Evolutionary conservation across 331 rosid genomes (phyloP).

Genomic region (Prunus yedoensis): DNA sequence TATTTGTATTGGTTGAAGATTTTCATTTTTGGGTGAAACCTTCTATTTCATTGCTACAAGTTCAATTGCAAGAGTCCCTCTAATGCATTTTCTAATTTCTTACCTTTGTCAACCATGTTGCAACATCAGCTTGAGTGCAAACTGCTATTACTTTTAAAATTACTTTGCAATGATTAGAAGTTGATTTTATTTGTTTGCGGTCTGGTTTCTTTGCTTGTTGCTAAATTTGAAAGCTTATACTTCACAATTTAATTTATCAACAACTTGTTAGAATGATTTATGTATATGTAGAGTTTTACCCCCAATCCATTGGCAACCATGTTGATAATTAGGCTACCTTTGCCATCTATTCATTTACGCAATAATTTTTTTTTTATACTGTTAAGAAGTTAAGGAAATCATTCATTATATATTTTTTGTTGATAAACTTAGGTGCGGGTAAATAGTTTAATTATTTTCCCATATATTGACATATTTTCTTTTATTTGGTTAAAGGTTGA

Average conservation of each 20-base stretch:
- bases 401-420: neutral
- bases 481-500: constrained; percentile 55
- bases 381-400: too few species aligned
- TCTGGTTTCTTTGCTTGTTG: neutral
- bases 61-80: neutral
- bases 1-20: neutral
- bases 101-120: neutral
- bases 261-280: too few species aligned
- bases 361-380: too few species aligned
- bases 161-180: neutral
- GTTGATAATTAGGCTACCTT: neutral
- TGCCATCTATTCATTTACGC: neutral
- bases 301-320: neutral
- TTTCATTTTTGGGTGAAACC: neutral
- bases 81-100: neutral
- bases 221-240: neutral
- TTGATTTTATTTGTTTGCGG: neutral
- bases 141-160: neutral
- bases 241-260: too few species aligned
- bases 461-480: neutral
- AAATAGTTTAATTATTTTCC: neutral
- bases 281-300: neutral
- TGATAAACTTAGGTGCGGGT: neutral
- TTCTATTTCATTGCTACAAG: neutral
- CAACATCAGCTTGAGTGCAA: neutral